phyloP scores from a whole-genome alignment of 2,329 filamentous ascomycete genomes.

The Hymenoscyphus fructigenus region DNA sequence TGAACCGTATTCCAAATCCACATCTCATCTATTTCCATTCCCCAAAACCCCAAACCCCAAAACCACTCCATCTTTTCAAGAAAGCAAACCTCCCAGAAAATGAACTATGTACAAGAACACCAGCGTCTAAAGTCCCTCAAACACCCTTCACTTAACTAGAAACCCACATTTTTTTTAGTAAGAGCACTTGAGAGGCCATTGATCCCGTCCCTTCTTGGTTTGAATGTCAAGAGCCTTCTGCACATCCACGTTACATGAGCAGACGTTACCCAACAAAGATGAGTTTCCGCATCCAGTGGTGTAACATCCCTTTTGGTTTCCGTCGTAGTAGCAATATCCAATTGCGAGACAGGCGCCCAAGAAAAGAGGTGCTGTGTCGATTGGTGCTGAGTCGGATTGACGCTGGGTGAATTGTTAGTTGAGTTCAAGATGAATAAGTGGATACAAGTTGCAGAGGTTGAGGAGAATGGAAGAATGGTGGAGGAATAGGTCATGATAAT shows the following conservation, averaged over 20 bases:
- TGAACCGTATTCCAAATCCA: too few relatives aligned
- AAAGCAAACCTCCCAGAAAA: too few relatives aligned
- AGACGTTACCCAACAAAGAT: conserved; percentile 11
- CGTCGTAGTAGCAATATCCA: conserved; percentile 16
- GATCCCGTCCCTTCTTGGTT: conserved; percentile 14
- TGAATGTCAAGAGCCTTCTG: conserved; percentile 20
- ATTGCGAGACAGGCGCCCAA: conserved; percentile 21
- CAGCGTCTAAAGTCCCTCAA: too few relatives aligned
- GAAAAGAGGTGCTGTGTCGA: conserved; percentile 15
- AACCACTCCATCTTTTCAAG: too few relatives aligned
- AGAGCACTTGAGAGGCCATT: conserved; percentile 22
- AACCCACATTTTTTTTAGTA: neutral
- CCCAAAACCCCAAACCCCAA: too few relatives aligned
- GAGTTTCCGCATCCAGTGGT: conserved; percentile 16
- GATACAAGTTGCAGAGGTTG: neutral
- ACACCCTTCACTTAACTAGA: too few relatives aligned
- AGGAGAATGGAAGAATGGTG: neutral
- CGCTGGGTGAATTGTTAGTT: conserved; percentile 8
- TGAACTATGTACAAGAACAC: too few relatives aligned
- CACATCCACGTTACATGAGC: conserved; percentile 22
- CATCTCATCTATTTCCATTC: too few relatives aligned
- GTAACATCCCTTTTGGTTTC: conserved; percentile 12
- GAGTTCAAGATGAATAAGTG: neutral
- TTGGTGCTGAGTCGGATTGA: conserved; percentile 11
- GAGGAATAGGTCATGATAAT: neutral